Percentiles rank a stretch among this genome's conserved stretches.
phyloP scores from a whole-genome alignment of 345 rosid species.

The Euphorbia peplus region DNA sequence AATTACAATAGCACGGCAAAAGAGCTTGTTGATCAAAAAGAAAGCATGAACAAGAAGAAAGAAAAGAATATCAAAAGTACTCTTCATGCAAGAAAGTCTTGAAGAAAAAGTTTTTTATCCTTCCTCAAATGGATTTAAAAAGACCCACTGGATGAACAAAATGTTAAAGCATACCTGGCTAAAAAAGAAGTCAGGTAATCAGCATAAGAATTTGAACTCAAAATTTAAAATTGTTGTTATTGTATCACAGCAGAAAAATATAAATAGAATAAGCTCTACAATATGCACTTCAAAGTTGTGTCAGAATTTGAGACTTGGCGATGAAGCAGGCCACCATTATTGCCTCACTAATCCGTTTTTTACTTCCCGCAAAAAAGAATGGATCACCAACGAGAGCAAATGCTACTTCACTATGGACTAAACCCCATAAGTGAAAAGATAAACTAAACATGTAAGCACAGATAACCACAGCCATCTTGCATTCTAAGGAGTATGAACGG shows the following conservation, averaged over 20 bases:
- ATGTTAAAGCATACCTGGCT: background rate
- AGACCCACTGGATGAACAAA: background rate
- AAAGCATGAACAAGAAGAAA: background rate
- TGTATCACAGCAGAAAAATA: background rate
- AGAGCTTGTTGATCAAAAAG: background rate
- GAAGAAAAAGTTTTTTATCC: background rate
- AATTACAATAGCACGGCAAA: background rate
- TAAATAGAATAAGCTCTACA: background rate
- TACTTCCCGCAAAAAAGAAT: background rate
- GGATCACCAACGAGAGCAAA: background rate
- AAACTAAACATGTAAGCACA: background rate
- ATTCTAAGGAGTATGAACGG: background rate
- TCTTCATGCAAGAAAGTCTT: background rate
- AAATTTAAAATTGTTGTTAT: no score
- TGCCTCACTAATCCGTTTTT: background rate
- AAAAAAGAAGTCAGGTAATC: no score
- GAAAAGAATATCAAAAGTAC: background rate
- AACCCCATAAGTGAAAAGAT: background rate
- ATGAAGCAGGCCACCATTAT: background rate
- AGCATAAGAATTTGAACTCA: no score
- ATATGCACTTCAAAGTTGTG: background rate
- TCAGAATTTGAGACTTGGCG: background rate
- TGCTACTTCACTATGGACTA: background rate
- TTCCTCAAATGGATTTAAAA: background rate
- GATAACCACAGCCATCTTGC: background rate